Conservation (phyloP, 768 basidiomycete species). For the Suillus americanus region DNA sequence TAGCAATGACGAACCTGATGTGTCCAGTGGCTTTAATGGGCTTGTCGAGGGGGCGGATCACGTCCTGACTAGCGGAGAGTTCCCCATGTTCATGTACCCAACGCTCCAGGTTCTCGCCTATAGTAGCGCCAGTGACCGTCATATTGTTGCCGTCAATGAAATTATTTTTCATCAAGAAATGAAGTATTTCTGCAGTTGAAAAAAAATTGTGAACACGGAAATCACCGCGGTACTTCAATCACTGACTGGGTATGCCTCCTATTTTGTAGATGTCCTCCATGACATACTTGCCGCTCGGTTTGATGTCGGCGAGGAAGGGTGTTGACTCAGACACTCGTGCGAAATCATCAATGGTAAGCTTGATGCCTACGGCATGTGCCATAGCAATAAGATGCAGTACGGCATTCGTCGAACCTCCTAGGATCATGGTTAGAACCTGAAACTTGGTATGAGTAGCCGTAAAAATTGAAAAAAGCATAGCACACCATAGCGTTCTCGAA, state of each 20-base stretch:
- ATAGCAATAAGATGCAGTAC: constrained; percentile 97
- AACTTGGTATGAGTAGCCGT: not conserved
- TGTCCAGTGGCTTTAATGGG: constrained; percentile 92
- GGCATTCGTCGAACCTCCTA: constrained; percentile 97
- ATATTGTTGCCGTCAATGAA: constrained; percentile 87
- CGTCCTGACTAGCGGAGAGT: constrained; percentile 71
- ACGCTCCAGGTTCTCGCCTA: constrained; percentile 89
- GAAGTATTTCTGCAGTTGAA: constrained; percentile 64
- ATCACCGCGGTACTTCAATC: not conserved
- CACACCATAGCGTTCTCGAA: constrained; percentile 97
- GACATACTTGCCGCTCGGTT: constrained; percentile 97
- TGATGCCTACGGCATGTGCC: constrained; percentile 92
- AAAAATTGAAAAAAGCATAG: constrained; percentile 3
- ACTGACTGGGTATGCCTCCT: constrained; percentile 92
- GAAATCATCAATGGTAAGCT: constrained; percentile 88
- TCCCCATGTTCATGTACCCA: constrained; percentile 84
- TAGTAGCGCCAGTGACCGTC: constrained; percentile 87
- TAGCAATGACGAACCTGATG: constrained; percentile 57
- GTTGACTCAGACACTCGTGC: constrained; percentile 88
- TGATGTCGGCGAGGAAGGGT: constrained; percentile 95
- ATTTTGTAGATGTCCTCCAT: constrained; percentile 97
- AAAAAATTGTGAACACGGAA: not conserved
- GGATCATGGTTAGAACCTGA: constrained; percentile 92
- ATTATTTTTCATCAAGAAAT: constrained; percentile 82
- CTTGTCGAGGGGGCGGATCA: constrained; percentile 83